A percentile compares a stretch with the other conserved stretches of the same genome.
Evolutionary conservation across 75 land plant species (phyloP).

Genomic region (Chamaecyparis obtusa): DNA sequence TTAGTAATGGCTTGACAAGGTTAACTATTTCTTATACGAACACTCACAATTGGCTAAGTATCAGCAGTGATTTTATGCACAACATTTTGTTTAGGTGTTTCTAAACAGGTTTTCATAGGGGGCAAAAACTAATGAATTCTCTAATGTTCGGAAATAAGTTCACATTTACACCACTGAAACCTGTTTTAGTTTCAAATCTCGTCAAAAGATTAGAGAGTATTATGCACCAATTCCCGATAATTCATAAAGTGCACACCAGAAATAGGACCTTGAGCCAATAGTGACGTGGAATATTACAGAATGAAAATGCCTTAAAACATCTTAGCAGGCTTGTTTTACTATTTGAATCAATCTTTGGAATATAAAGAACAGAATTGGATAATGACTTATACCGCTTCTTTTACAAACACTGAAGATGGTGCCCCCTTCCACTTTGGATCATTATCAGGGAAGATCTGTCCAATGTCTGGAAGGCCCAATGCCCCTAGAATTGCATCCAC

Average conservation of each 20-base stretch:
- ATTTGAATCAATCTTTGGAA: neutral
- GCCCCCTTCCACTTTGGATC: slow-evolving; percentile 53
- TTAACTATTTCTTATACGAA: neutral
- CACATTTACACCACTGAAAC: neutral
- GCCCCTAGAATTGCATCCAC: slow-evolving; percentile 58
- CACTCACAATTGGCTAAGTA: neutral
- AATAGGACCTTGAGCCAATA: neutral
- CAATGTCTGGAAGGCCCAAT: slow-evolving; percentile 48
- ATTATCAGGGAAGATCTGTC: slow-evolving; percentile 49
- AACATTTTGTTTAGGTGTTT: neutral
- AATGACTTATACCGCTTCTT: slow-evolving; percentile 37
- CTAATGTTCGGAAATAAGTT: neutral
- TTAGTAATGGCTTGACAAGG: neutral
- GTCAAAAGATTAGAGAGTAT: neutral
- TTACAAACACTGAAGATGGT: slow-evolving; percentile 41
- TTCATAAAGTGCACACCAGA: neutral
- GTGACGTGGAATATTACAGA: neutral
- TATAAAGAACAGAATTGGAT: neutral
- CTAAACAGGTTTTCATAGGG: neutral
- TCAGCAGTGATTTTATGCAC: neutral
- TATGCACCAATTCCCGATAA: neutral
- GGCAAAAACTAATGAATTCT: neutral
- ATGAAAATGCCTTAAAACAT: neutral
- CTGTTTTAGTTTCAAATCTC: neutral
- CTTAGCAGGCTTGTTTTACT: neutral